Percentiles rank a stretch among this genome's conserved stretches.
These are phyloP conservation scores for Schizophyllum commune DNA, from an alignment of 1,284 basidiomycete species.

Conservation along the genomic window DNA sequence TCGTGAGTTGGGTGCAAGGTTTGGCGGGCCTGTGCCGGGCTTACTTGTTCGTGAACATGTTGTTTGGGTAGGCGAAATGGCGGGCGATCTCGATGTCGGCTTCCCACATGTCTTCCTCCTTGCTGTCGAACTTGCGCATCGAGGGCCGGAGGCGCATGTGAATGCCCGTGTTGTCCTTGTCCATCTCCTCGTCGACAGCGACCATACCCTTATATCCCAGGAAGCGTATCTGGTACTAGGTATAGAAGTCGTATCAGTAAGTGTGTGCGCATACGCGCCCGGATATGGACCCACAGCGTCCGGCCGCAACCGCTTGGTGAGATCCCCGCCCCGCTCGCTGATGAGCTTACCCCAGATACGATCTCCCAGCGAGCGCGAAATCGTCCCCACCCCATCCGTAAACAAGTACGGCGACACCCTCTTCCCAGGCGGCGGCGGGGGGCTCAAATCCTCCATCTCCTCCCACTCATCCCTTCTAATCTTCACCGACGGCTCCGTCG, in stretches of 20 bases:
- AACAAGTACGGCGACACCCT: conserved; percentile 26
- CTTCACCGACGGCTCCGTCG: conserved; percentile 63
- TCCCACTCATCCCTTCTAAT: conserved; percentile 54
- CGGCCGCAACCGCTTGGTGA: conserved; percentile 40
- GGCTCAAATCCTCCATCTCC: conserved; percentile 16
- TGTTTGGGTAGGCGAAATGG: conserved; percentile 47
- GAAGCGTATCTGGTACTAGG: conserved; percentile 69
- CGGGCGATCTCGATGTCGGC: conserved; percentile 66
- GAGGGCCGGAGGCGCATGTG: conserved; percentile 58
- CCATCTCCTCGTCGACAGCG: conserved; percentile 48
- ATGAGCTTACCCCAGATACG: conserved; percentile 48
- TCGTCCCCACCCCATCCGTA: conserved; percentile 75
- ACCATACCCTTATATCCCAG: conserved; percentile 75
- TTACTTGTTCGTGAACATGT: conserved; percentile 59
- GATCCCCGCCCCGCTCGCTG: conserved; percentile 23
- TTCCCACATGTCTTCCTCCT: conserved; percentile 31
- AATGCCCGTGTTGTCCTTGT: conserved; percentile 27
- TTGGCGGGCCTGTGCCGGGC: not conserved
- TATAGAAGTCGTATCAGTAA: conserved; percentile 2
- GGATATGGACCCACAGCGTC: conserved; percentile 33
- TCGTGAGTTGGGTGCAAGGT: not conserved
- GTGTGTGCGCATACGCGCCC: conserved; percentile 1
- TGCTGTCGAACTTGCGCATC: conserved; percentile 68
- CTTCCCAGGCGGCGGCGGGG: too few species aligned
- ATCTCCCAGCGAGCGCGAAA: conserved; percentile 50